Conservation (phyloP, 2,329 filamentous ascomycete species). For the Corynespora cassiicola region DNA sequence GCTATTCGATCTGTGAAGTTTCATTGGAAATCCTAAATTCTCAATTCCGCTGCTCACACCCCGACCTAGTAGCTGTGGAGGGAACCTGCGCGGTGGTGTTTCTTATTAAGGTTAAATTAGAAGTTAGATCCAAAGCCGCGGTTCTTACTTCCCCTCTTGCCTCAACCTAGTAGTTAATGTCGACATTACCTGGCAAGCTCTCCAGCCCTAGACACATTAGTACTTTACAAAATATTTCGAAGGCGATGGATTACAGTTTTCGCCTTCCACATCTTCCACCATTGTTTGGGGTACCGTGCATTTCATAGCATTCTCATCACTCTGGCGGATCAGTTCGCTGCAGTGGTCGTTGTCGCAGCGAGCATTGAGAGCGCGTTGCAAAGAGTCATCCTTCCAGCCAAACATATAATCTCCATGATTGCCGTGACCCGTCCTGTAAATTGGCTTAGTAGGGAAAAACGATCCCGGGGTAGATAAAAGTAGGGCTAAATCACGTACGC, state of each 20-base stretch:
- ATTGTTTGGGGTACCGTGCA: conserved; percentile 35
- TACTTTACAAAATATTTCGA: background rate
- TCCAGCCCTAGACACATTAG: conserved; percentile 19
- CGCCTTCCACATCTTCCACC: conserved; percentile 32
- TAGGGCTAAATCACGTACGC: conserved; percentile 33
- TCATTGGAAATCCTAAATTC: no score
- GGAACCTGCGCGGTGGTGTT: no score
- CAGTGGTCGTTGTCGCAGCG: conserved; percentile 34
- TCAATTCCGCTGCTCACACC: no score
- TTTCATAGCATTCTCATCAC: conserved; percentile 33
- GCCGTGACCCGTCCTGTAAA: conserved; percentile 35
- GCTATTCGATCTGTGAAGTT: no score
- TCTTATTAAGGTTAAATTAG: no score
- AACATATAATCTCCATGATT: conserved; percentile 34
- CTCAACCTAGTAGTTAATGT: no score
- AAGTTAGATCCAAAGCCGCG: no score
- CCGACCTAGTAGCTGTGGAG: no score
- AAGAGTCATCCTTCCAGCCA: conserved; percentile 35
- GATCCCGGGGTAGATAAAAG: no score
- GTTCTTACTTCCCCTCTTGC: no score
- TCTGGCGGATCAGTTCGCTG: conserved; percentile 30
- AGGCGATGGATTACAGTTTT: conserved; percentile 20
- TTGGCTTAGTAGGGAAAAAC: no score
- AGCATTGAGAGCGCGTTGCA: conserved; percentile 36
- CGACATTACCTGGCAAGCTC: conserved; percentile 24